Percentiles rank a stretch among this genome's conserved stretches.
These are phyloP conservation scores for Globisporangium radiosum DNA, from an alignment of 352 stramenopile genomes.

Conservation along the genomic window DNA sequence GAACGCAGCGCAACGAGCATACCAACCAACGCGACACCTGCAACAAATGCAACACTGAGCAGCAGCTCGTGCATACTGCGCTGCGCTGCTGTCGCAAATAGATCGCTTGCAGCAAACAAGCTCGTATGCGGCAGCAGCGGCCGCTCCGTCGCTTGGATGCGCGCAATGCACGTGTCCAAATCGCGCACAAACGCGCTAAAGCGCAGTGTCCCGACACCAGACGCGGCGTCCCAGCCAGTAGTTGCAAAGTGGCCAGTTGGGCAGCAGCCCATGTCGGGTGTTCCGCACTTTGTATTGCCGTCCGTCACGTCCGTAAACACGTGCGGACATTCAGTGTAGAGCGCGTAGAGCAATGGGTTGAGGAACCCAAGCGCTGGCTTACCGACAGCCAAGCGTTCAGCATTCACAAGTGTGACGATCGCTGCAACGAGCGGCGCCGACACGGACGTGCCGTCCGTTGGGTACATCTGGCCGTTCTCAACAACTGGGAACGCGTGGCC, in stretches of 20 bases:
- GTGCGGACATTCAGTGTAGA: conserved; percentile 49
- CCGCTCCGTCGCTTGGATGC: neutral
- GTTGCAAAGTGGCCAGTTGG: conserved; percentile 32
- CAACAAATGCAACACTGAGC: conserved; percentile 24
- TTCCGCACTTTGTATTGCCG: conserved; percentile 53
- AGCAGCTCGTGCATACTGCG: conserved; percentile 20
- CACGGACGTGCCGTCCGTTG: conserved; percentile 68
- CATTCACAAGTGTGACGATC: conserved; percentile 57
- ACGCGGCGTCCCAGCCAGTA: conserved; percentile 63
- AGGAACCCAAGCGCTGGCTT: conserved; percentile 53
- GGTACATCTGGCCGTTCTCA: conserved; percentile 39
- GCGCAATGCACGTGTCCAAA: conserved; percentile 33
- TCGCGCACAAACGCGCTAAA: conserved; percentile 33
- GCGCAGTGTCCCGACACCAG: conserved; percentile 50
- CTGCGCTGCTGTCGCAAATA: conserved; percentile 8
- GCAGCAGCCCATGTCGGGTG: conserved; percentile 41
- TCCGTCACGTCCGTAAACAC: conserved; percentile 66
- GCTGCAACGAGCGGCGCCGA: conserved; percentile 63
- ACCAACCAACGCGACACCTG: conserved; percentile 23
- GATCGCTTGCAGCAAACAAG: conserved; percentile 11
- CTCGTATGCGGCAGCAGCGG: neutral
- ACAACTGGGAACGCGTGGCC: conserved; percentile 60
- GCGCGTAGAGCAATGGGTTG: conserved; percentile 64
- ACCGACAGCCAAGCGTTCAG: conserved; percentile 25
- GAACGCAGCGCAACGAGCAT: conserved; percentile 33